Evolutionary conservation across 2,329 filamentous ascomycete species (phyloP).

Genomic region (Botrytis fabae): DNA sequence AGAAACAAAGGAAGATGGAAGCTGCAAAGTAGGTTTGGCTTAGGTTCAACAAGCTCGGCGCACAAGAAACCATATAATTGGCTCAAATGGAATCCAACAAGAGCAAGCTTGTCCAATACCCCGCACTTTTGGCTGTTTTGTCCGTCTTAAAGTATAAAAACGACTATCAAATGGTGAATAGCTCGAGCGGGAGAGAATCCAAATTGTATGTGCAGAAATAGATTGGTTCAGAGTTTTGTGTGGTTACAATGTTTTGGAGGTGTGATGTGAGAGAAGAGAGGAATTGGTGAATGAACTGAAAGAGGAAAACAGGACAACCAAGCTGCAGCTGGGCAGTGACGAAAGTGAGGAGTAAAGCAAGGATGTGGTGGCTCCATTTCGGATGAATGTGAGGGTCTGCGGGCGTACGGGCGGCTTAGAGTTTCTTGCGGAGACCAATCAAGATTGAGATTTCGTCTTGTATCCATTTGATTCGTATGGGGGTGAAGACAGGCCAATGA

Average conservation of each 20-base stretch:
- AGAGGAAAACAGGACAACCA: background rate
- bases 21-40: constrained; percentile 16
- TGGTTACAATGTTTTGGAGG: constrained; percentile 6
- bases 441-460: background rate
- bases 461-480: background rate
- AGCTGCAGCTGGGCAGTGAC: constrained; percentile 5
- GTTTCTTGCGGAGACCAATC: constrained; percentile 15
- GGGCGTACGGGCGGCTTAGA: background rate
- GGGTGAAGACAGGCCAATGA: background rate
- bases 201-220: background rate
- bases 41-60: constrained; percentile 1
- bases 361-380: constrained; percentile 16
- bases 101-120: constrained; percentile 15
- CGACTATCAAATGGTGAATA: background rate
- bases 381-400: background rate
- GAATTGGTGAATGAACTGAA: background rate
- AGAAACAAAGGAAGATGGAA: constrained; percentile 22
- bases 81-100: constrained; percentile 1
- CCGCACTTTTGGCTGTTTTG: constrained; percentile 17
- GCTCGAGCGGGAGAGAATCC: background rate
- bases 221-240: background rate
- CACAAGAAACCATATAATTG: constrained; percentile 18
- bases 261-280: background rate
- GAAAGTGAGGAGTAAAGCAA: constrained; percentile 11
- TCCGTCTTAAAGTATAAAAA: background rate